Percentiles rank a stretch among this genome's conserved stretches.
These are phyloP conservation scores for Kwoniella shivajii DNA, from an alignment of 1,284 basidiomycete genomes.

Conservation along the genomic window DNA sequence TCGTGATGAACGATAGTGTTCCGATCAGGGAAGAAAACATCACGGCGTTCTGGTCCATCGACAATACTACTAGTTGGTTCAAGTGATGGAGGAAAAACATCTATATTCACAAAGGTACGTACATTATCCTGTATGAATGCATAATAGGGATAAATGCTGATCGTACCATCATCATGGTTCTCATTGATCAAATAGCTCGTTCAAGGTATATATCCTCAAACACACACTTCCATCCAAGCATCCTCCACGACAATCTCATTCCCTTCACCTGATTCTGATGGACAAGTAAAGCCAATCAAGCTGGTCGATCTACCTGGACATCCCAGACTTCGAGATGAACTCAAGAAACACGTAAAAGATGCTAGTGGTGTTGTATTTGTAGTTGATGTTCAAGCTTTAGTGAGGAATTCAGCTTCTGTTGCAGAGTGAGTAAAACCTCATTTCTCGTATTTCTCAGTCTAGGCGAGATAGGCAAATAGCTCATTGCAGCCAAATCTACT, in stretches of 20 bases:
- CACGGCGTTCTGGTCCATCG: constrained; percentile 29
- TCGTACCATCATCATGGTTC: neutral
- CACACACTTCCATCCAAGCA: constrained; percentile 46
- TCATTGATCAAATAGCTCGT: constrained; percentile 33
- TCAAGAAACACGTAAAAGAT: constrained; percentile 32
- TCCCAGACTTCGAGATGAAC: constrained; percentile 47
- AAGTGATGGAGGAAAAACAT: constrained; percentile 48
- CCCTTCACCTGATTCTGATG: constrained; percentile 21
- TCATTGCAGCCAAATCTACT: too few relatives aligned
- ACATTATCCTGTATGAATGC: neutral
- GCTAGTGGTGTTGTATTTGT: constrained; percentile 49
- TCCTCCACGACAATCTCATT: constrained; percentile 39
- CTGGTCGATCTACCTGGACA: constrained; percentile 53
- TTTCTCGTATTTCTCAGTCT: too few relatives aligned
- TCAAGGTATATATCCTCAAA: constrained; percentile 37
- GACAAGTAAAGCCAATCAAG: constrained; percentile 24
- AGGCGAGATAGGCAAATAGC: too few relatives aligned
- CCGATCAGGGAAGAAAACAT: constrained; percentile 18
- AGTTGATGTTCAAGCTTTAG: constrained; percentile 44
- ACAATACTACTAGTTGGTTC: constrained; percentile 47
- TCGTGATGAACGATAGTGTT: constrained; percentile 13
- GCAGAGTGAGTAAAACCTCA: constrained; percentile 46
- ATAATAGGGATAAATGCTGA: neutral
- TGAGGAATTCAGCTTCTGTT: constrained; percentile 43
- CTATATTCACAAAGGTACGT: constrained; percentile 48